Evolutionary conservation across 2,329 filamentous ascomycete species (phyloP).

Genomic region (Colletotrichum sansevieriae): DNA sequence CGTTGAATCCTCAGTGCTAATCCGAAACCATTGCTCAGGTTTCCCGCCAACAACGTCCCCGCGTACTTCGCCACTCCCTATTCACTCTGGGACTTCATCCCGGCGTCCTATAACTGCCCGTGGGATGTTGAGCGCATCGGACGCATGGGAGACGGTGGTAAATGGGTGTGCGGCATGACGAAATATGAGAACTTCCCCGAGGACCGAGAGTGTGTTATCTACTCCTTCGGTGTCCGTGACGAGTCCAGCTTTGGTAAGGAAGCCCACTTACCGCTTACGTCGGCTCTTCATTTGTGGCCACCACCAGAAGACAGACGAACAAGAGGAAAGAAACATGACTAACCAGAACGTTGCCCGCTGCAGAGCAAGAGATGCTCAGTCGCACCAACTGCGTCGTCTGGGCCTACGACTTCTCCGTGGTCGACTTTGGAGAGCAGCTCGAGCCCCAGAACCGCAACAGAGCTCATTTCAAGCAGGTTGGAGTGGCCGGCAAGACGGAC

Average conservation of each 20-base stretch:
- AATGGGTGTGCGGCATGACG: constrained; percentile 58
- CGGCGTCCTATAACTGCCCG: constrained; percentile 55
- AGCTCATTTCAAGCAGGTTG: constrained; percentile 51
- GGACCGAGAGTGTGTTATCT: constrained; percentile 50
- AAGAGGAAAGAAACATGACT: too few species aligned
- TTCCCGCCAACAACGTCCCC: constrained; percentile 41
- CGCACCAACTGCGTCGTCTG: constrained; percentile 55
- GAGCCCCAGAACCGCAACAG: constrained; percentile 42
- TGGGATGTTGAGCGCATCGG: constrained; percentile 56
- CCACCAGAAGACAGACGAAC: too few species aligned
- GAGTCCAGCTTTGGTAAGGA: constrained; percentile 53
- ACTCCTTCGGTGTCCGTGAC: constrained; percentile 54
- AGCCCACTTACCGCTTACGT: too few species aligned
- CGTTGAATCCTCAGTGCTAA: too few species aligned
- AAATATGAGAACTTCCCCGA: constrained; percentile 48
- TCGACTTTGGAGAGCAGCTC: constrained; percentile 50
- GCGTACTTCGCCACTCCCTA: constrained; percentile 48
- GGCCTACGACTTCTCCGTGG: constrained; percentile 55
- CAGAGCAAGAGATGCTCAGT: constrained; percentile 52
- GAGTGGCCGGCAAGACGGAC: constrained; percentile 49
- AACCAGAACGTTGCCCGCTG: background rate
- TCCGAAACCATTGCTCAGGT: constrained; percentile 30
- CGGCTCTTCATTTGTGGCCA: too few species aligned
- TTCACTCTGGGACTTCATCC: constrained; percentile 56
- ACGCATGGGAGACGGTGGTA: constrained; percentile 56